Evolutionary conservation across 192 early-diverging fungal species (phyloP), one percentile per base, ranked within the genome.

Genomic region (Chytriomyces sp.): DNA sequence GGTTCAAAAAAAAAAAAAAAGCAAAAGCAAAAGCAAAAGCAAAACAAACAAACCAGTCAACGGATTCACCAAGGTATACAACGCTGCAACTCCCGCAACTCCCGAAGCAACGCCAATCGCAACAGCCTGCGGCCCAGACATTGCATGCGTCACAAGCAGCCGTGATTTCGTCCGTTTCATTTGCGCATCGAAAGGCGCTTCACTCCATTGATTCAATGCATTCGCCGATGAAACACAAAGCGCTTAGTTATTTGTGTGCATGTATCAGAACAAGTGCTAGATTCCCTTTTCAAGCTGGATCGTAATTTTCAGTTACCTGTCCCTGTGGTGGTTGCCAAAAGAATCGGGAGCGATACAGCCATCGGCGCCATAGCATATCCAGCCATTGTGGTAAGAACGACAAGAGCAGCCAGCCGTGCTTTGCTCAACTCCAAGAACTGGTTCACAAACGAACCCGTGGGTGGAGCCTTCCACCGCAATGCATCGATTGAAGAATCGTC

Each of bases 111-210:
- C 74, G 43, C 94, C 96, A 82, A 94, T 91, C 6, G 79, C 57
- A 79, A 93, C 91, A 3, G 94, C 94, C 77, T 96, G 93, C 28
- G 91, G 78, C 0, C 93, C 93, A 45, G 91, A 67, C 23, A 81
- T 24, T 6, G 88, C 88, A 71, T 93, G 89, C 13, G 94, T 89
- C 9, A 96, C 96, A 45, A 99, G 80, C 7, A 92, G 88, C 5
- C 97, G 88, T 79, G 93, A 94, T 61, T 94, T 88, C 11, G 97
- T 99, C 35, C 97, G 89, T 16, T 89, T 84, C 97, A 99, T 99
- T 83, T 99, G 97, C 28, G 95, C 96, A 77, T 99, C 97, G 75
- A 95, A 99, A 0, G 97, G 96, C 26, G 86, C 82, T 79, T 99
- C 97, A 35, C 94, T 91, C 91, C 95, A 98, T 50, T 99, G 97